phyloP scores from a whole-genome alignment of 116 monocot species.

The Thalassia testudinum region DNA sequence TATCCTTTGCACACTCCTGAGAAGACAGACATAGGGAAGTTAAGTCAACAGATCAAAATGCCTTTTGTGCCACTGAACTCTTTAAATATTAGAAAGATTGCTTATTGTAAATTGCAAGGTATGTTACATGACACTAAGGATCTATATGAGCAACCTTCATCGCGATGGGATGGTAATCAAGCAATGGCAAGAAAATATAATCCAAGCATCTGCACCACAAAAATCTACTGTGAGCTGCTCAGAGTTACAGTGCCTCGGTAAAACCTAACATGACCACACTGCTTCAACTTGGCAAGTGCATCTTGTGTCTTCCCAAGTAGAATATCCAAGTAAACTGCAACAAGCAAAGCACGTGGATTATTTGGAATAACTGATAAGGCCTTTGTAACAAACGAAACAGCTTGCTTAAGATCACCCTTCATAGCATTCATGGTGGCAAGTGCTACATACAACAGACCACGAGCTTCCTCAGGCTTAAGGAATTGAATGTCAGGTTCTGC shows the following conservation, averaged over 20 bases:
- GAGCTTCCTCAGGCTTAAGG: slow-evolving; percentile 61
- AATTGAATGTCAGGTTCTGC: slow-evolving; percentile 1
- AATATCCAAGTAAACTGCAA: slow-evolving; percentile 65
- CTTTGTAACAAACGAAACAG: slow-evolving; percentile 21
- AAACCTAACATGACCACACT: slow-evolving; percentile 40
- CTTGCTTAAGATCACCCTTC: slow-evolving; percentile 58
- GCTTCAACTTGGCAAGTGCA: slow-evolving; percentile 61
- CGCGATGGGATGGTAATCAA: no score
- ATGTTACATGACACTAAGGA: no score
- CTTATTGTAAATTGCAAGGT: no score
- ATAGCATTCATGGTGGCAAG: slow-evolving; percentile 32
- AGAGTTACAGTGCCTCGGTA: slow-evolving; percentile 1
- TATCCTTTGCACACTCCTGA: no score
- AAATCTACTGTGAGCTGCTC: slow-evolving; percentile 3
- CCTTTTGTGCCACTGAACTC: no score
- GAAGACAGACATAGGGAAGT: no score
- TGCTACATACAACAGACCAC: slow-evolving; percentile 39
- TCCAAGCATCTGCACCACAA: not conserved
- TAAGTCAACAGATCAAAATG: no score
- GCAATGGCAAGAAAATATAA: no score
- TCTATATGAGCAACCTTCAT: no score
- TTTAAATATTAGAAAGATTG: no score
- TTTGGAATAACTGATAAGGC: slow-evolving; percentile 34
- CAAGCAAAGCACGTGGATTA: slow-evolving; percentile 46
- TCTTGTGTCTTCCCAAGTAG: slow-evolving; percentile 35